These are phyloP conservation scores for Alternaria arbusti DNA, from an alignment of 2,329 filamentous ascomycete genomes.

Conservation along the genomic window DNA sequence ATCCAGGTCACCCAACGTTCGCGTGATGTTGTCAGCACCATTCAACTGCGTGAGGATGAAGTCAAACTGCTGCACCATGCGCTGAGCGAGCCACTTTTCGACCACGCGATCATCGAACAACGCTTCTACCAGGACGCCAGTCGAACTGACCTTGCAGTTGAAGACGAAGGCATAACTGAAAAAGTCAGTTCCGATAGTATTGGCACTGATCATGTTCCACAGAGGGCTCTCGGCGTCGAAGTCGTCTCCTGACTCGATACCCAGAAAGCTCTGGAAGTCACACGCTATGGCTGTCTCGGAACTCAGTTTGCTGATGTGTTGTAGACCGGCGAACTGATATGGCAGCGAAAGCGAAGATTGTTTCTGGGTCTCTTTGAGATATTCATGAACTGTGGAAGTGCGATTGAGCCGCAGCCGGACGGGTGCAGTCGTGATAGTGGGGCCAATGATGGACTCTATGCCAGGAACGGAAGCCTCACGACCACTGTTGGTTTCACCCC, in stretches of 20 bases:
- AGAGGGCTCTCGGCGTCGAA: conserved; percentile 36
- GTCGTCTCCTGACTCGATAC: conserved; percentile 47
- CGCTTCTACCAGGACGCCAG: conserved; percentile 34
- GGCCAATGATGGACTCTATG: conserved; percentile 50
- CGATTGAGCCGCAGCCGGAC: conserved; percentile 50
- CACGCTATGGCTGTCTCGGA: conserved; percentile 52
- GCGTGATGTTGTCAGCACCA: conserved; percentile 8
- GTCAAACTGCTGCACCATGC: conserved; percentile 38
- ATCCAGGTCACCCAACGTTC: conserved; percentile 23
- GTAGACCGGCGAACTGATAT: conserved; percentile 53
- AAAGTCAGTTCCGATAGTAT: conserved; percentile 43
- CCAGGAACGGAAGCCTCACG: conserved; percentile 44
- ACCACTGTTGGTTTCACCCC: conserved; percentile 52
- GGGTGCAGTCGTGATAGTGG: conserved; percentile 52
- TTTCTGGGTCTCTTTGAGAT: conserved; percentile 37
- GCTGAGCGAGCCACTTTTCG: conserved; percentile 34
- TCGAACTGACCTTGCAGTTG: conserved; percentile 34
- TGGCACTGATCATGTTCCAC: conserved; percentile 42
- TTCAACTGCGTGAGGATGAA: conserved; percentile 36
- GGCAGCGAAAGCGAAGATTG: conserved; percentile 37
- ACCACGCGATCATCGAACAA: conserved; percentile 40
- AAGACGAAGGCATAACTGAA: conserved; percentile 47
- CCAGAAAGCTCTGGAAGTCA: conserved; percentile 56
- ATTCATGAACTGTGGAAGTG: conserved; percentile 28
- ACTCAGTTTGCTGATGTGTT: conserved; percentile 51